Base-by-base conservation (phyloP, 306 rosid species). In the Lathyrus sativus region DNA sequence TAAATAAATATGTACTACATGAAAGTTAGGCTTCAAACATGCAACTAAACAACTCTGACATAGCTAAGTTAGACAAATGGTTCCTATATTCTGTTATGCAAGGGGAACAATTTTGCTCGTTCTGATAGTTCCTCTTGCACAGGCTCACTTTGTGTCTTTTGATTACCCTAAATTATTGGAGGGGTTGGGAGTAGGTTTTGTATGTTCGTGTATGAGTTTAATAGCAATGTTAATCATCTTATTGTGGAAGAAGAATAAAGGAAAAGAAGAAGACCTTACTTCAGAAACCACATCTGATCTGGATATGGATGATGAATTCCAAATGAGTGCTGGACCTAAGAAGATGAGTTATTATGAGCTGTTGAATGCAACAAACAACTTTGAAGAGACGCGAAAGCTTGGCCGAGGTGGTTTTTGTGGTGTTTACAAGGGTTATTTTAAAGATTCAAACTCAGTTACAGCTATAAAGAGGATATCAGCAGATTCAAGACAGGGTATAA, bases 391-490 rank as follows among this genome's bases (percentile, higher is more conserved):
- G 9, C 33, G 62, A 0, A 80, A 80, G 31, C 70, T 80, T 3
- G 84, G 80, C 0, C 35, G 75, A 35, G 75, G 84, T 22, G 84
- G 78, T 7, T 80, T 80, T 35, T 80, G 80, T 9, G 49, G 63
- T 4, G 71, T 80, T 22, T 75, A 80, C n/a, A 71, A 38, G 28
- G 80, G 78, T 1, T 53, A 59, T 12, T n/a, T 80, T 0, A 37
- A 14, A 43, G 78, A 61, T 7, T 35, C 35, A 2, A 9, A 66
- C 11, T 11, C 43, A 28, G 0, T 31, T 51, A 78, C 54, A 6
- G 80, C 78, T n/a, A 44, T 80, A 3, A 80, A 80, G 55, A 75
- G 29, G 78, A 71, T 71, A 7, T 75, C 71, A 11, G 18, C 39
- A 51, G 42, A 19, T 7, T 75, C 84, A 9, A 9, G 24, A 1